Percentiles rank a stretch among this genome's conserved stretches.
phyloP scores from a whole-genome alignment of 2,329 filamentous ascomycete genomes.

The Cyclaneusma minus region DNA sequence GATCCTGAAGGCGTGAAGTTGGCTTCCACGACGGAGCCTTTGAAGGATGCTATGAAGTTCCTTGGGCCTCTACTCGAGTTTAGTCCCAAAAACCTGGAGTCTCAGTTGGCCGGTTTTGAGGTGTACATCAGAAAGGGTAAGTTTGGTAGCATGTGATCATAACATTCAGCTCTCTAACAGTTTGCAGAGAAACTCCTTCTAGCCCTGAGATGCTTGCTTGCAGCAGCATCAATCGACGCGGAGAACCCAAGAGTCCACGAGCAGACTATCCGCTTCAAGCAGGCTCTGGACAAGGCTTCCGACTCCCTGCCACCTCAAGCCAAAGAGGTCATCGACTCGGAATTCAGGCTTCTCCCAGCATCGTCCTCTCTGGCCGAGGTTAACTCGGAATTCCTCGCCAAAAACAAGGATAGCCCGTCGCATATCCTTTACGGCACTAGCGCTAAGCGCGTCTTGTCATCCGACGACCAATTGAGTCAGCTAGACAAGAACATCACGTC shows the following conservation, averaged over 20 bases:
- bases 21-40: conserved; percentile 63
- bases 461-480: conserved; percentile 35
- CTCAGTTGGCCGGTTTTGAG: conserved; percentile 77
- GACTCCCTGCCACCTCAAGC: conserved; percentile 50
- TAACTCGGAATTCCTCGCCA: conserved; percentile 50
- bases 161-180: conserved; percentile 15
- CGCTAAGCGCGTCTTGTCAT: conserved; percentile 43
- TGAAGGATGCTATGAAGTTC: conserved; percentile 81
- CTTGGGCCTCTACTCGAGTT: conserved; percentile 67
- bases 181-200: conserved; percentile 66
- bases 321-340: conserved; percentile 51
- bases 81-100: conserved; percentile 65
- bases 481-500: conserved; percentile 47
- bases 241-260: conserved; percentile 60
- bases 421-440: conserved; percentile 55
- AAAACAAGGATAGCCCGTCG: conserved; percentile 43
- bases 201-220: conserved; percentile 71
- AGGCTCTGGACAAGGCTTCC: conserved; percentile 37
- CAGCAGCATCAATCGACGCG: conserved; percentile 52
- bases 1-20: conserved; percentile 76
- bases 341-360: conserved; percentile 45
- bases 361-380: conserved; percentile 42
- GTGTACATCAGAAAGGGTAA: conserved; percentile 73
- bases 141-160: conserved; percentile 18
- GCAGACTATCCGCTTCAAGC: conserved; percentile 55